These are phyloP conservation scores for Phytophthora hibernalis DNA, from an alignment of 352 stramenopile species.

Conservation along the genomic window DNA sequence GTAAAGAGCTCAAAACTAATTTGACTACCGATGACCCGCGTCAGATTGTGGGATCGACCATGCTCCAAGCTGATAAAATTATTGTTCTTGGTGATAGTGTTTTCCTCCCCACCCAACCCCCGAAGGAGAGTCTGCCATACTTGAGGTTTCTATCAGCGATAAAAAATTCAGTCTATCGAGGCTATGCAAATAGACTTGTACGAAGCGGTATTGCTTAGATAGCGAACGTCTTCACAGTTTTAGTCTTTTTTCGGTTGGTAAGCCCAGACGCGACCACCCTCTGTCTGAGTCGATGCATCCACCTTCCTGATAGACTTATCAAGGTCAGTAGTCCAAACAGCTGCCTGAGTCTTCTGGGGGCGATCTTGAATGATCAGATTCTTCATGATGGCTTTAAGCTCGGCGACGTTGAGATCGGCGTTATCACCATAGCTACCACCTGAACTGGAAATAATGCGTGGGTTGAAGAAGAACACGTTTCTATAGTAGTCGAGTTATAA, in stretches of 20 bases:
- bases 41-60: conserved; percentile 13
- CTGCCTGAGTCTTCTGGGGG: neutral
- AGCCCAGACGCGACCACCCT: conserved; percentile 20
- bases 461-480: conserved; percentile 29
- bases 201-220: neutral
- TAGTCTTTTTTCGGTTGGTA: conserved; percentile 16
- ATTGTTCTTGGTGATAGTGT: conserved; percentile 15
- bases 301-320: conserved; percentile 12
- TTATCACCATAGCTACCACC: conserved; percentile 32
- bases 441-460: conserved; percentile 30
- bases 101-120: neutral
- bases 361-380: conserved; percentile 18
- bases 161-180: neutral
- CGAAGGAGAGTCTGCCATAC: neutral
- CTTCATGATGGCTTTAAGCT: conserved; percentile 26
- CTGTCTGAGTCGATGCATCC: conserved; percentile 24
- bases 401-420: conserved; percentile 23
- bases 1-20: no score
- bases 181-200: neutral
- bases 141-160: conserved; percentile 3
- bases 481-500: conserved; percentile 22
- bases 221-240: conserved; percentile 20
- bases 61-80: conserved; percentile 9
- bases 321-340: conserved; percentile 15
- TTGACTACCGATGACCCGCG: no score